Evolutionary conservation across 1,284 basidiomycete species (phyloP), one percentile per base, ranked within the genome.

Genomic region (Paramarasmius palmivorus): DNA sequence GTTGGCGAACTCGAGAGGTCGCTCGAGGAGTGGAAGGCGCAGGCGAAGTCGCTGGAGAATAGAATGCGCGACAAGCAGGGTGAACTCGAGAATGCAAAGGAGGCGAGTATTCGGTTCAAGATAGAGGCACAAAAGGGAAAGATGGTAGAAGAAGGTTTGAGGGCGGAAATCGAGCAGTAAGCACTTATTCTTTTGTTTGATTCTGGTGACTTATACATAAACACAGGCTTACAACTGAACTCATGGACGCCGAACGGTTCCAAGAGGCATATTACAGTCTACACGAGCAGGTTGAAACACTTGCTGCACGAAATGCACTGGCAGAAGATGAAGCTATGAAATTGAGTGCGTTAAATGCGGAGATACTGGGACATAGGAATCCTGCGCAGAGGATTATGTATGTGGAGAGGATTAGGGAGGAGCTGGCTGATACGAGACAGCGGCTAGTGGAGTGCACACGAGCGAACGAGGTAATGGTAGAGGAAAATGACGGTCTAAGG

Each of bases 371-470:
- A 0, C 88, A 90, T 63, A 75, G 79, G 26, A 90, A 90, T 63
- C 86, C 88, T 4, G 81, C 84, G 1, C 88, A 90, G 66, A 77
- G 83, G 34, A 88, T 90, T 59, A 73, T 83, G 68, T 90, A 90
- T 61, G 82, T 90, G 20, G 88, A 90, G 55, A 75, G 84, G 53
- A 83, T 90, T 57, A 77, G 88, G 37, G 73, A 74, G 53, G 88
- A 90, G 62, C 69, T 90, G 35, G 79, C 86, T 4, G 86, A 88
- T 44, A 77, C 79, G 10, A 90, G 88, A 65, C 85, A 88, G 69
- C 88, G 86, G 56, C 68, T 90, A 39, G 72, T 82, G 2, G 62
- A 74, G 57, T 71, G 77, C 36, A 75, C 71, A 20, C 77, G 77
- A 34, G 84, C 88, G 37, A 74, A 78, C 3, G 86, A 90, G 47